A percentile compares a stretch with the other conserved stretches of the same genome.
These are phyloP conservation scores for Phytophthora palmivora DNA, from an alignment of 352 stramenopile species.

Conservation along the genomic window DNA sequence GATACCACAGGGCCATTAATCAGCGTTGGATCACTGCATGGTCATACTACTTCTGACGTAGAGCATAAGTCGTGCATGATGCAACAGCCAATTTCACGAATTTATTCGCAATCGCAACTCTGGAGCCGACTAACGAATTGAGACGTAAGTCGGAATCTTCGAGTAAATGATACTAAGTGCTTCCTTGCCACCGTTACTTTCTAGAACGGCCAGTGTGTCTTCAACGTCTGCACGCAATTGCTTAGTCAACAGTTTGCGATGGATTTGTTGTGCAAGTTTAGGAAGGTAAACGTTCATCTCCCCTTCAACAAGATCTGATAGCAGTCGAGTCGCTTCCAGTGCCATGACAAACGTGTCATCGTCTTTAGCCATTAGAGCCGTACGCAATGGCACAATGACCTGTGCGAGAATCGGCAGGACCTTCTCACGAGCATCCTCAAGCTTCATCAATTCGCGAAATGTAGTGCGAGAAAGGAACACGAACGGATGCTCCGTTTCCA, in stretches of 20 bases:
- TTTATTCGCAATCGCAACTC: no score
- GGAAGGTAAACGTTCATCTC: conserved; percentile 82
- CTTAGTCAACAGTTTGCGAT: conserved; percentile 74
- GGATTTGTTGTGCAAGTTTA: conserved; percentile 83
- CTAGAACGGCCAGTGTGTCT: conserved; percentile 67
- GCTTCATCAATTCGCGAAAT: conserved; percentile 75
- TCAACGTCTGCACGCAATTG: conserved; percentile 59
- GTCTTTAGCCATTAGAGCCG: conserved; percentile 71
- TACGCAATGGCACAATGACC: conserved; percentile 64
- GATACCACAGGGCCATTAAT: no score
- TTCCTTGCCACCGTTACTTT: conserved; percentile 79
- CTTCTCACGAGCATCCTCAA: conserved; percentile 71
- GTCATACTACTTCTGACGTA: no score
- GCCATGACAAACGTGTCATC: conserved; percentile 78
- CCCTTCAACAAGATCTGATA: conserved; percentile 68
- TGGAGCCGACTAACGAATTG: conserved; percentile 48
- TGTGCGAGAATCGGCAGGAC: conserved; percentile 59
- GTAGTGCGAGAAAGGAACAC: conserved; percentile 78
- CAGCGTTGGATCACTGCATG: no score
- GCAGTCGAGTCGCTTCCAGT: conserved; percentile 67
- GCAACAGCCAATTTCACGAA: no score
- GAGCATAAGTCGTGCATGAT: no score
- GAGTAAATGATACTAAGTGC: conserved; percentile 75
- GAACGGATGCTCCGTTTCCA: conserved; percentile 79
- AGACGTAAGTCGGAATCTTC: conserved; percentile 84